phyloP scores from a whole-genome alignment of 768 basidiomycete species.

The Kondoa subrosea region DNA sequence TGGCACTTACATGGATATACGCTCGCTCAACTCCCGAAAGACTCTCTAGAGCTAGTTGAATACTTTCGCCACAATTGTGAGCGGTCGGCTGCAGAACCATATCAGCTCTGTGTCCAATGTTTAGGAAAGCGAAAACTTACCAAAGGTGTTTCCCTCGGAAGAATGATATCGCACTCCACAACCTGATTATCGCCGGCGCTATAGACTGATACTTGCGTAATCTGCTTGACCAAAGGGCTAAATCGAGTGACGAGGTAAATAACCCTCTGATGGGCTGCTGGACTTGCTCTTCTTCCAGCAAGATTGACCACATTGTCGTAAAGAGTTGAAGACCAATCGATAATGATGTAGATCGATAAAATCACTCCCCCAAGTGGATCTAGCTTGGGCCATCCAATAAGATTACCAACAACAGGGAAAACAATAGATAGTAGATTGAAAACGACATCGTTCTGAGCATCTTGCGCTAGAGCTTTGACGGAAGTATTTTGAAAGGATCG shows the following conservation, averaged over 20 bases:
- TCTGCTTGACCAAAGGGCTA: constrained; percentile 32
- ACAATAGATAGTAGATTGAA: constrained; percentile 36
- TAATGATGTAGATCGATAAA: constrained; percentile 32
- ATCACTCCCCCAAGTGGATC: constrained; percentile 36
- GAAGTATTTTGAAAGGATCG: constrained; percentile 9
- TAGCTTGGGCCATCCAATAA: constrained; percentile 29
- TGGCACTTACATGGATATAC: constrained; percentile 30
- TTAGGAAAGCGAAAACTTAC: not conserved
- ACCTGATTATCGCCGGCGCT: constrained; percentile 32
- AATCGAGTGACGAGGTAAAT: constrained; percentile 35
- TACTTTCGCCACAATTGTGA: constrained; percentile 33
- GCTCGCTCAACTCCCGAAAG: constrained; percentile 32
- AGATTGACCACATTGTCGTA: constrained; percentile 32
- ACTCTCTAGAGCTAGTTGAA: constrained; percentile 30
- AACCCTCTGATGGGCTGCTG: constrained; percentile 23
- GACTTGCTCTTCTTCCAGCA: constrained; percentile 27
- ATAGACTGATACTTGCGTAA: constrained; percentile 33
- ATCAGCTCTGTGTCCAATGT: not conserved
- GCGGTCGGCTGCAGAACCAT: constrained; percentile 28
- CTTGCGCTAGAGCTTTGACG: constrained; percentile 33
- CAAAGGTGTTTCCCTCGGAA: constrained; percentile 20
- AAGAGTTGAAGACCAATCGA: constrained; percentile 34
- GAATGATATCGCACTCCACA: constrained; percentile 20
- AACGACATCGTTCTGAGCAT: constrained; percentile 35
- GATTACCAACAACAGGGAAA: constrained; percentile 32